Percentiles rank a stretch among this genome's conserved stretches.
Conservation (phyloP, 202 grass and related monocot species). For the Thinopyrum obtusiflorum region DNA sequence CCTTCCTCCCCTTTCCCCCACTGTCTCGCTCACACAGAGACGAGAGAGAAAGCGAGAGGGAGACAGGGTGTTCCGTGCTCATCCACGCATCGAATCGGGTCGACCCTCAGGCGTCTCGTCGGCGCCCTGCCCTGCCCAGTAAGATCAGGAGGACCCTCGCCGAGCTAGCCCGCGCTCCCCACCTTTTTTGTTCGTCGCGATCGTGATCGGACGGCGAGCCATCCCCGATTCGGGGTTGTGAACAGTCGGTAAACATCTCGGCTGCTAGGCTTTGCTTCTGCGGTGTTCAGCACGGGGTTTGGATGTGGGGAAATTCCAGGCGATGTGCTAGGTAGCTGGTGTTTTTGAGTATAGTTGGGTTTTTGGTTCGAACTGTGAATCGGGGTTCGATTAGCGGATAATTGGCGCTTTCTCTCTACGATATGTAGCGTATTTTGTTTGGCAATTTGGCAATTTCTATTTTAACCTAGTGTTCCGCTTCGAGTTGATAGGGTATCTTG, state of each 20-base stretch:
- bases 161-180: neutral
- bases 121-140: constrained; percentile 7
- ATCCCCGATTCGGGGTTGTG: neutral
- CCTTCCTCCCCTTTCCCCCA: neutral
- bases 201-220: neutral
- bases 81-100: constrained; percentile 32
- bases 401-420: neutral
- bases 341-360: neutral
- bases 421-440: neutral
- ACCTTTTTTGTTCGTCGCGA: neutral
- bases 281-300: neutral
- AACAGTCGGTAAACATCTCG: neutral
- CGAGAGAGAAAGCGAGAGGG: neutral
- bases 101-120: neutral
- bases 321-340: neutral
- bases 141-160: constrained; percentile 17
- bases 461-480: neutral
- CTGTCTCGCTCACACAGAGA: neutral
- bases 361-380: neutral
- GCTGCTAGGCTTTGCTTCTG: neutral
- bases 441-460: neutral
- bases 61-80: constrained; percentile 35
- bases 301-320: neutral
- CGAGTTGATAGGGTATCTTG: neutral
- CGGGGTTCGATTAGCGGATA: neutral